phyloP scores from a whole-genome alignment of 177 flowering plant genomes.

The Vitis hybrid region DNA sequence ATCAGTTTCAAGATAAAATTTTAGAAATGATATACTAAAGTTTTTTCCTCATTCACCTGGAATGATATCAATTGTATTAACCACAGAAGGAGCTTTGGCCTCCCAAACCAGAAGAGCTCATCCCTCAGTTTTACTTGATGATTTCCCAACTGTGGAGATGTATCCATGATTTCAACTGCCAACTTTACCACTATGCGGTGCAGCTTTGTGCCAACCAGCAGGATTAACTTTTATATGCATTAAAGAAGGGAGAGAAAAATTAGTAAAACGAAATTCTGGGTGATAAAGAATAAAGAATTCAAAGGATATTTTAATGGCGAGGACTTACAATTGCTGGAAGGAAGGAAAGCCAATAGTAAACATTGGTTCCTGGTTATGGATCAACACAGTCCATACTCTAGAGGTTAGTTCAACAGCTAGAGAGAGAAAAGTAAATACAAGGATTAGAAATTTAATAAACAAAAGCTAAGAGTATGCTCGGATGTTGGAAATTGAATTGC shows the following conservation, averaged over 20 bases:
- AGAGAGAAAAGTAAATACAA: not conserved
- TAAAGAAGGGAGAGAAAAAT: not conserved
- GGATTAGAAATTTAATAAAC: not conserved
- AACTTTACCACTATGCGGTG: conserved; percentile 79
- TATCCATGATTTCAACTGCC: conserved; percentile 68
- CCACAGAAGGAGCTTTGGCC: conserved; percentile 60
- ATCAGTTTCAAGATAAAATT: conserved; percentile 2
- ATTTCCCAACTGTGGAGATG: conserved; percentile 27
- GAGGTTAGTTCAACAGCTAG: not conserved
- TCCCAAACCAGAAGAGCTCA: conserved; percentile 91
- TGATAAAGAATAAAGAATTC: conserved; percentile 14
- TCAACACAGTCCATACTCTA: conserved; percentile 9
- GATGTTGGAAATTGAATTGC: no score
- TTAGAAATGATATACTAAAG: not conserved
- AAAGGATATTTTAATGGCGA: conserved; percentile 4
- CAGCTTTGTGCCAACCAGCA: conserved; percentile 75
- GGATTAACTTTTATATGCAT: conserved; percentile 49
- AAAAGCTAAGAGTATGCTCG: no score
- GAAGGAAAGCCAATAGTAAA: conserved; percentile 86
- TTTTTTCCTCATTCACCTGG: conserved; percentile 46
- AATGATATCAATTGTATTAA: conserved; percentile 79
- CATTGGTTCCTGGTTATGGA: conserved; percentile 51
- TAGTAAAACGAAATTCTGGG: not conserved
- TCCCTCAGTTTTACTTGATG: conserved; percentile 67
- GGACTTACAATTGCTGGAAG: conserved; percentile 71